These are phyloP conservation scores for Trypanosoma avium DNA, from an alignment of 208 protist species.

Conservation along the genomic window DNA sequence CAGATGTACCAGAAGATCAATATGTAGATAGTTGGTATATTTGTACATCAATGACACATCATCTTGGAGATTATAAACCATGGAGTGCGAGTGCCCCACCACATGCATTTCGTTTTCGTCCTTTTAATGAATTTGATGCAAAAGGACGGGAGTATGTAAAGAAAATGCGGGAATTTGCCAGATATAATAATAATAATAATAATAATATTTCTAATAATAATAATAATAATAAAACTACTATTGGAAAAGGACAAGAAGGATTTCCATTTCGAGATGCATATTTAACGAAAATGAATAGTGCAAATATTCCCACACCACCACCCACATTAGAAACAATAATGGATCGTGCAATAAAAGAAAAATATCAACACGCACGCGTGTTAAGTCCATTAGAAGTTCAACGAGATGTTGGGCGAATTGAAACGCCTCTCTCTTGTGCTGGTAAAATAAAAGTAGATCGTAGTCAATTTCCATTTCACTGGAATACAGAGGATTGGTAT, in stretches of 20 bases:
- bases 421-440: constrained; percentile 62
- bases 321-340: constrained; percentile 70
- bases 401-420: constrained; percentile 74
- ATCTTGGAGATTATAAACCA: constrained; percentile 82
- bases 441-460: constrained; percentile 61
- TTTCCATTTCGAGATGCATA: constrained; percentile 87
- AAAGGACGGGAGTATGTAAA: constrained; percentile 86
- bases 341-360: constrained; percentile 58
- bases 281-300: constrained; percentile 73
- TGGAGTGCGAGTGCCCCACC: constrained; percentile 81
- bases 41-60: constrained; percentile 87
- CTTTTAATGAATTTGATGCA: constrained; percentile 84
- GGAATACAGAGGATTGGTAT: constrained; percentile 91
- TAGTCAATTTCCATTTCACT: constrained; percentile 68
- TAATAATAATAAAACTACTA: constrained; percentile 22
- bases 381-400: constrained; percentile 74
- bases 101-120: constrained; percentile 84
- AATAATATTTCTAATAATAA: neutral
- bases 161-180: constrained; percentile 57
- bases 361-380: constrained; percentile 44
- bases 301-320: constrained; percentile 24
- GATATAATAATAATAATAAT: constrained; percentile 31
- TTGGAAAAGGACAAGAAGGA: constrained; percentile 62
- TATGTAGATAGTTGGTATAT: constrained; percentile 92
- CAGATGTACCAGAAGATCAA: constrained; percentile 86